phyloP scores from a whole-genome alignment of 1,284 basidiomycete genomes.

The Vanrija pseudolonga region DNA sequence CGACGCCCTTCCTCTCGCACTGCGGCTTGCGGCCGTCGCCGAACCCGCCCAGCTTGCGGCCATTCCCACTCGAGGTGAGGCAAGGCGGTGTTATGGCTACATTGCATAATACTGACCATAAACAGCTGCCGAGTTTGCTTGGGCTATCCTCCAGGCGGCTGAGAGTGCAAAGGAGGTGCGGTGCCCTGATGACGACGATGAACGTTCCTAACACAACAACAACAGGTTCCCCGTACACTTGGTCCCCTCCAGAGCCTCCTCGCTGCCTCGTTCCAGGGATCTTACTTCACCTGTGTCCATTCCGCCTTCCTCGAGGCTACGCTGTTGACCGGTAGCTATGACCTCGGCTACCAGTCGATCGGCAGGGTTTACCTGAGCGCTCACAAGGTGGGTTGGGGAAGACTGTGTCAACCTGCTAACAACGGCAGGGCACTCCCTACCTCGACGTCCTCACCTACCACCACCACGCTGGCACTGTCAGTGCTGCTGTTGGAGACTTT shows the following conservation, averaged over 20 bases:
- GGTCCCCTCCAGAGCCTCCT: conserved; percentile 22
- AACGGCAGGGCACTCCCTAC: conserved; percentile 18
- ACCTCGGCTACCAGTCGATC: neutral
- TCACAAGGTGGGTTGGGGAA: conserved; percentile 17
- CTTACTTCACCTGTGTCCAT: conserved; percentile 28
- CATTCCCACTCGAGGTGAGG: conserved; percentile 8
- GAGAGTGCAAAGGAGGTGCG: conserved; percentile 26
- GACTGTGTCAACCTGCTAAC: too few species aligned
- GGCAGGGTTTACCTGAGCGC: conserved; percentile 19
- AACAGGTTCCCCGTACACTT: conserved; percentile 7
- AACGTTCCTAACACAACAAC: too few species aligned
- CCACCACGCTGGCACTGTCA: conserved; percentile 41
- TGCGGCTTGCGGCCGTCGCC: conserved; percentile 11
- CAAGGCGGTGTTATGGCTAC: neutral
- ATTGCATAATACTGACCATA: neutral
- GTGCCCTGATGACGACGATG: neutral
- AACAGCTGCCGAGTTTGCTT: conserved; percentile 30
- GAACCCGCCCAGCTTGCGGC: conserved; percentile 13
- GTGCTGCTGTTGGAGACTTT: conserved; percentile 23
- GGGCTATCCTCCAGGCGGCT: conserved; percentile 30
- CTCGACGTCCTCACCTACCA: conserved; percentile 42
- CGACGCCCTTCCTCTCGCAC: conserved; percentile 11
- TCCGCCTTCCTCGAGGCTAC: conserved; percentile 34
- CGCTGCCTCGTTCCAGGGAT: neutral
- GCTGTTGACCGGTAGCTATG: conserved; percentile 8